A percentile compares a stretch with the other conserved stretches of the same genome.
These are phyloP conservation scores for Mycena haematopus DNA, from an alignment of 768 basidiomycete genomes.

Conservation along the genomic window DNA sequence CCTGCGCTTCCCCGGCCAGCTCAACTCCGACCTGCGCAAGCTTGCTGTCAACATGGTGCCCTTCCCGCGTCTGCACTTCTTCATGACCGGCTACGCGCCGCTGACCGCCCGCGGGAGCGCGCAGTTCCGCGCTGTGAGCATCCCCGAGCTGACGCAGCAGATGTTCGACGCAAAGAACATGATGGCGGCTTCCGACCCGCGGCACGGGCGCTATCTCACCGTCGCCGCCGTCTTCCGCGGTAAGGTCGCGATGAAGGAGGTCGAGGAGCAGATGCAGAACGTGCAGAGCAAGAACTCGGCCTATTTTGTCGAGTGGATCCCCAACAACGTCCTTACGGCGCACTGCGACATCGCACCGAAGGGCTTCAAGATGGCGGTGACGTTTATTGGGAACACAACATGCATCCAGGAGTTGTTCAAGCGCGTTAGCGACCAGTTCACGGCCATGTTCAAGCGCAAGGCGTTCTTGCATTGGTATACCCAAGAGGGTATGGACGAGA, in stretches of 20 bases:
- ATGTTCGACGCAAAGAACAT: slow-evolving; percentile 99
- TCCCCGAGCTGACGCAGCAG: slow-evolving; percentile 97
- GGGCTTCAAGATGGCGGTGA: slow-evolving; percentile 95
- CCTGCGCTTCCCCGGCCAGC: slow-evolving; percentile 98
- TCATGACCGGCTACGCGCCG: slow-evolving; percentile 96
- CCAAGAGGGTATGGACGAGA: slow-evolving; percentile 99
- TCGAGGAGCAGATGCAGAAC: slow-evolving; percentile 98
- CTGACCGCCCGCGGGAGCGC: slow-evolving; percentile 93
- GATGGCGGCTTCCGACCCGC: slow-evolving; percentile 98
- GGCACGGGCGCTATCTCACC: slow-evolving; percentile 97
- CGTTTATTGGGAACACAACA: slow-evolving; percentile 97
- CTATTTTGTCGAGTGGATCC: slow-evolving; percentile 99
- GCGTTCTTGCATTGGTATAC: slow-evolving; percentile 99
- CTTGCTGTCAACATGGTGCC: slow-evolving; percentile 99
- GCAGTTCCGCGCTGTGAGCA: slow-evolving; percentile 95
- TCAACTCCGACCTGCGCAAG: slow-evolving; percentile 98
- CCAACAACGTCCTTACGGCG: slow-evolving; percentile 97
- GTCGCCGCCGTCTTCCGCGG: slow-evolving; percentile 99
- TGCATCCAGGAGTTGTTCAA: slow-evolving; percentile 98
- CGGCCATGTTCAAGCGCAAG: slow-evolving; percentile 99
- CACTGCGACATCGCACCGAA: slow-evolving; percentile 98
- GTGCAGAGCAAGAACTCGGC: slow-evolving; percentile 98
- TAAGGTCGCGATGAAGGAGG: slow-evolving; percentile 99
- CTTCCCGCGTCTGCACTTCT: slow-evolving; percentile 99
- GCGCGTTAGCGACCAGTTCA: slow-evolving; percentile 98